phyloP scores from a whole-genome alignment of 306 rosid genomes.

The Rubus idaeus region DNA sequence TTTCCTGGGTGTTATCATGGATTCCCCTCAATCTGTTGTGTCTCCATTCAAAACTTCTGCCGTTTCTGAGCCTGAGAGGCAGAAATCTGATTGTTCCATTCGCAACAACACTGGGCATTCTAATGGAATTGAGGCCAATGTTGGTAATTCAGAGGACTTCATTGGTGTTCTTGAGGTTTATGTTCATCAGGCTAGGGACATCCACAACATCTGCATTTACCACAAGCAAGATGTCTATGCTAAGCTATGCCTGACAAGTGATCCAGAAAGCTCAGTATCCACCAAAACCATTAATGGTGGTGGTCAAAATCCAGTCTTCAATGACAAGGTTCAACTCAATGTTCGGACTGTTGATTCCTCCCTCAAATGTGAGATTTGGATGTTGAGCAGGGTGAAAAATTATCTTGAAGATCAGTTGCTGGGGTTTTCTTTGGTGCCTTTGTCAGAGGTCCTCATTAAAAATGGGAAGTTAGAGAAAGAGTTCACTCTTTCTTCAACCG shows the following conservation, averaged over 20 bases:
- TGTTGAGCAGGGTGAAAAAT: constrained; percentile 92
- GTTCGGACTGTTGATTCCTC: constrained; percentile 58
- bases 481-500: constrained; percentile 88
- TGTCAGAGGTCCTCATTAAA: constrained; percentile 60
- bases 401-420: constrained; percentile 97
- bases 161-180: constrained; percentile 69
- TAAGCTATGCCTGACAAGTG: constrained; percentile 61
- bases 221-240: constrained; percentile 99
- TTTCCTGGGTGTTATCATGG: constrained; percentile 48
- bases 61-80: constrained; percentile 45
- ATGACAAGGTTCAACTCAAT: constrained; percentile 61
- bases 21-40: constrained; percentile 89
- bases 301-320: constrained; percentile 87
- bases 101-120: constrained; percentile 27
- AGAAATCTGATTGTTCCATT: constrained; percentile 26
- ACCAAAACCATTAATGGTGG: constrained; percentile 93
- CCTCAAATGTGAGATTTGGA: constrained; percentile 93
- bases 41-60: constrained; percentile 63
- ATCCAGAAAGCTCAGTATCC: constrained; percentile 62
- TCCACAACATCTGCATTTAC: constrained; percentile 93
- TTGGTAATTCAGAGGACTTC: constrained; percentile 36
- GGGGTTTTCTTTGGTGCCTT: constrained; percentile 88
- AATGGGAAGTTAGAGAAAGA: constrained; percentile 81
- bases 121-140: constrained; percentile 41
- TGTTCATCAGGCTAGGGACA: constrained; percentile 85